Conservation (phyloP, 176 grass and related monocot genomes). For the Olyra latifolia region DNA sequence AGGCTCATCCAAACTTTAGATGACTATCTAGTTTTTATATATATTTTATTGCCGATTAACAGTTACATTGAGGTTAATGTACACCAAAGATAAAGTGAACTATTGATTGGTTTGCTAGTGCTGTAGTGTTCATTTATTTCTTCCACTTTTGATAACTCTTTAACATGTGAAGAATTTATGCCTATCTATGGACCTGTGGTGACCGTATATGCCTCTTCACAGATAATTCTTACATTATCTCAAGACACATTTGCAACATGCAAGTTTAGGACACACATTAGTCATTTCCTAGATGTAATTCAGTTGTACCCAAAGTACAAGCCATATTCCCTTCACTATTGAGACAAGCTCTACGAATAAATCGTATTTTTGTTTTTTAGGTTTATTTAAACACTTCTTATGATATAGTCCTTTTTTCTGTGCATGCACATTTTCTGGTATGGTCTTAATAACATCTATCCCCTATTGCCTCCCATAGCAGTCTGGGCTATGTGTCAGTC, state of each 20-base stretch:
- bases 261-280: slow-evolving; percentile 3
- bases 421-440: neutral
- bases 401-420: neutral
- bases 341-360: neutral
- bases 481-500: no score
- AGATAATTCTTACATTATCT: neutral
- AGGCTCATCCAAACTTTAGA: slow-evolving; percentile 1
- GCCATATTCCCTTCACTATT: neutral
- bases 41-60: neutral
- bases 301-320: neutral
- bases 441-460: neutral
- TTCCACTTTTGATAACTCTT: neutral
- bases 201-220: neutral
- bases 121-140: neutral
- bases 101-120: neutral
- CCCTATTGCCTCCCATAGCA: neutral
- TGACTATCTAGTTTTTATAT: neutral
- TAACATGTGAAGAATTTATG: neutral
- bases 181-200: neutral
- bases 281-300: neutral
- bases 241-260: neutral
- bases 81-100: neutral
- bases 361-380: slow-evolving; percentile 22
- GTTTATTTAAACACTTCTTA: neutral
- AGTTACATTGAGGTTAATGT: neutral